Evolutionary conservation across 2,329 filamentous ascomycete species (phyloP).

Genomic region (Pestalotiopsis sp.): DNA sequence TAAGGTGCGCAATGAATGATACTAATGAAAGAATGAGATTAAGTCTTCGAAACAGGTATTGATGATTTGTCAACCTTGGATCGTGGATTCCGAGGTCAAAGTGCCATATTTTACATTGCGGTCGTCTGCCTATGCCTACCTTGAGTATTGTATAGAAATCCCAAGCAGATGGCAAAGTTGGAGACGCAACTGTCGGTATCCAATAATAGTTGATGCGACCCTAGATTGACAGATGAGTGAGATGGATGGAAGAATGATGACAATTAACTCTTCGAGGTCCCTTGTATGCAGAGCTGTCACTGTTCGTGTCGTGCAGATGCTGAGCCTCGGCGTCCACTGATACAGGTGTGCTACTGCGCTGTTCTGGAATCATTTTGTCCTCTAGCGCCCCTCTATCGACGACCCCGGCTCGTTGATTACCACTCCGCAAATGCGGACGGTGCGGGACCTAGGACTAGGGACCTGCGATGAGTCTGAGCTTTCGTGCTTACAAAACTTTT

Average conservation of each 20-base stretch:
- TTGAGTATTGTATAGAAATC: too few species aligned
- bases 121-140: too few species aligned
- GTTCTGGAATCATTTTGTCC: background rate
- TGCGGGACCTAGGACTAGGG: background rate
- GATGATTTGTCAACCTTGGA: background rate
- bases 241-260: background rate
- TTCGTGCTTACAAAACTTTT: background rate
- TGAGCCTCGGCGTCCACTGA: too few species aligned
- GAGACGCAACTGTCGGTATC: background rate
- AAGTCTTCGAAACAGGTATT: background rate
- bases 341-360: background rate
- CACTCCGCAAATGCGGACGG: background rate
- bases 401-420: background rate
- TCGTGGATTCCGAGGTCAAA: background rate
- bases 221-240: background rate
- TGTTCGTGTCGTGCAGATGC: too few species aligned
- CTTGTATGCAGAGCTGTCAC: too few species aligned
- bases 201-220: background rate
- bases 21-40: background rate
- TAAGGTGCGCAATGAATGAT: too few species aligned
- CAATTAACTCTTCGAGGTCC: background rate
- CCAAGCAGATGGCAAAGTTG: background rate
- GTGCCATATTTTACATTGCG: too few species aligned
- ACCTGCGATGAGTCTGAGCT: background rate
- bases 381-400: background rate